Base-by-base conservation (phyloP, 345 rosid genomes). In the Ricinus communis region DNA sequence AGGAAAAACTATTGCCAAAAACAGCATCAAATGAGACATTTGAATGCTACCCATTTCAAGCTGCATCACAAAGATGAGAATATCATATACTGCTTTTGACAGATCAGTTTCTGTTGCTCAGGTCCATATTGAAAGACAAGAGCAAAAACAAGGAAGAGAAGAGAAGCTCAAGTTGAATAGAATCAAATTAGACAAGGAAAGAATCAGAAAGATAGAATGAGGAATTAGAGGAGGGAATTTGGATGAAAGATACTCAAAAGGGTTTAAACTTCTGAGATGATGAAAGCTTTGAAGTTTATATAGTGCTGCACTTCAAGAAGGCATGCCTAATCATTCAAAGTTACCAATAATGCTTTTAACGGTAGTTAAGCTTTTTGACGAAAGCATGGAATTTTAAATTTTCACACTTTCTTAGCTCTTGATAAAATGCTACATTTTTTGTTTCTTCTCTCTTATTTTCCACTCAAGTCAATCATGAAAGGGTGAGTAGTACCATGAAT, bases 11-110 rank as follows among this genome's bases (percentile, higher is more conserved):
- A 73, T 16, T 8, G 56, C 28, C 38, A 77, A 64, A 65, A 79
- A 53, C 53, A 87, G 74, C 46, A 84, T 6, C 16, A 79, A 58
- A 69, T 52, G 71, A 68, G 78, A 68, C 57, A 70, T 69, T 52
- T 59, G 79, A 51, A 38, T 56, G 73, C 72, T 65, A 30, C 66
- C 75, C 88, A 81, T 87, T 60, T 75, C 61, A 47, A 76, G 68
- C 45, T 58, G 68, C 24, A 70, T 57, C 10, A 68, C 16, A 68
- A 50, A 55, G 67, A 71, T 33, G 33, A 15, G 22, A 58, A 60
- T 15, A 62, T 73, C 72, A 76, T 71, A 74, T 63, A 52, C 56
- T 43, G 21, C n/a, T 57, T 27, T 68, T 24, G 12, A 62, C 62
- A 47, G 65, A 71, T 68, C 73, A 77, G 4, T 65, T 51, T n/a